phyloP scores from a whole-genome alignment of 2,329 filamentous ascomycete genomes.

The Aciculosporium take region DNA sequence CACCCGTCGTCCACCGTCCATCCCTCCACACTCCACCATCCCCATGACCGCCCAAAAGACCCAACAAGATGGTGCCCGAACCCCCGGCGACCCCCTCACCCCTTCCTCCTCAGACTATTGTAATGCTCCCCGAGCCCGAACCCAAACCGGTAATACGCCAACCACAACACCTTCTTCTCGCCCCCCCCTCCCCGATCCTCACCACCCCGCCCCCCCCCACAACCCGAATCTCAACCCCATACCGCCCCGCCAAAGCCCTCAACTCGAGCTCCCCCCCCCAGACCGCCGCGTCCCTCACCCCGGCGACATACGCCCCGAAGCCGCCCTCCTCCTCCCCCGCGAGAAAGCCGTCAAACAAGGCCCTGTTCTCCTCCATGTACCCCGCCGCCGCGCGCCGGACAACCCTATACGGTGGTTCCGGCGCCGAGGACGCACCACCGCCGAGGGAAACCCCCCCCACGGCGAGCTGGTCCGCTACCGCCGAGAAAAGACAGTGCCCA shows the following conservation, averaged over 20 bases:
- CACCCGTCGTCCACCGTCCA: no score
- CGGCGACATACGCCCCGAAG: slow-evolving; percentile 54
- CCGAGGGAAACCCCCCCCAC: slow-evolving; percentile 1
- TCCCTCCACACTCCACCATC: no score
- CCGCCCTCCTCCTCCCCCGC: no score
- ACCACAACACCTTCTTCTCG: slow-evolving; percentile 52
- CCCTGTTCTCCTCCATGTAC: slow-evolving; percentile 59
- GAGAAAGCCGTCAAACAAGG: slow-evolving; percentile 80
- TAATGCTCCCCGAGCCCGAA: slow-evolving; percentile 96
- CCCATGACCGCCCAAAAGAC: no score
- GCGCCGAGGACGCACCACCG: neutral
- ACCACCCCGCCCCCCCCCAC: slow-evolving; percentile 63
- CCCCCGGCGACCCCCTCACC: no score
- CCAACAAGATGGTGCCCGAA: no score
- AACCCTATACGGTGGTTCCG: slow-evolving; percentile 39
- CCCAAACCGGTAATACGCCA: slow-evolving; percentile 89
- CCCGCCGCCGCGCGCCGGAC: slow-evolving; percentile 59
- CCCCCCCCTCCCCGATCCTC: slow-evolving; percentile 43
- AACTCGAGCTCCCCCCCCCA: slow-evolving; percentile 95
- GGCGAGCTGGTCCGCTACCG: slow-evolving; percentile 20
- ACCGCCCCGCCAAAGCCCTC: slow-evolving; percentile 66
- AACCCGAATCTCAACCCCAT: slow-evolving; percentile 68
- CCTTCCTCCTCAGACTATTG: slow-evolving; percentile 58
- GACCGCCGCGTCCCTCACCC: slow-evolving; percentile 76
- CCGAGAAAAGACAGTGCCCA: slow-evolving; percentile 89